A percentile compares a stretch with the other conserved stretches of the same genome.
phyloP scores from a whole-genome alignment of 495 filamentous ascomycete species.

The Oidiodendron maius region DNA sequence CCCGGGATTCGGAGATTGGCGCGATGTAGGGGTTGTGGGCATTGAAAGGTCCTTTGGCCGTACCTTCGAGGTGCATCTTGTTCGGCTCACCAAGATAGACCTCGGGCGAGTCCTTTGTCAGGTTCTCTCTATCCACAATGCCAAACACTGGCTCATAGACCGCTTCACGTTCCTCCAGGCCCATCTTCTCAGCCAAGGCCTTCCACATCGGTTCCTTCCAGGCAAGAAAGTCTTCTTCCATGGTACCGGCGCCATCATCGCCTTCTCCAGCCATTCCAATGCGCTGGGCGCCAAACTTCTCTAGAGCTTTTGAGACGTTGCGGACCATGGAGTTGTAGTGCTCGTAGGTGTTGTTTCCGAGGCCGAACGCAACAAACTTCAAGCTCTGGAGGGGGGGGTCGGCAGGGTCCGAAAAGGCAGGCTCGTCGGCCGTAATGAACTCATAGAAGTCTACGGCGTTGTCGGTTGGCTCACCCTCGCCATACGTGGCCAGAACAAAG shows the following conservation, averaged over 20 bases:
- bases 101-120: conserved; percentile 69
- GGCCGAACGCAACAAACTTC: conserved; percentile 91
- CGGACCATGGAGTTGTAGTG: conserved; percentile 99
- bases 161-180: conserved; percentile 89
- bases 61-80: conserved; percentile 86
- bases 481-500: conserved; percentile 96
- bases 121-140: conserved; percentile 69
- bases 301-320: conserved; percentile 71
- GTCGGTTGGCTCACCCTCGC: conserved; percentile 96
- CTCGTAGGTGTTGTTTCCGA: conserved; percentile 98
- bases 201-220: conserved; percentile 99
- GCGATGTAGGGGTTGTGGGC: conserved; percentile 96
- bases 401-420: conserved; percentile 72
- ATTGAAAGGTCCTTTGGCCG: conserved; percentile 84
- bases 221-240: conserved; percentile 98
- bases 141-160: conserved; percentile 91
- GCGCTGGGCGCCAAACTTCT: conserved; percentile 72
- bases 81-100: conserved; percentile 97
- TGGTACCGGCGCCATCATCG: conserved; percentile 96
- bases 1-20: conserved; percentile 81
- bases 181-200: conserved; percentile 73
- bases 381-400: conserved; percentile 76
- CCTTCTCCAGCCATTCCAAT: conserved; percentile 91
- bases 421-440: conserved; percentile 78
- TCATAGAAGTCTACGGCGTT: conserved; percentile 99